Conservation (phyloP, 768 basidiomycete species). For the Leccinum imitatum region DNA sequence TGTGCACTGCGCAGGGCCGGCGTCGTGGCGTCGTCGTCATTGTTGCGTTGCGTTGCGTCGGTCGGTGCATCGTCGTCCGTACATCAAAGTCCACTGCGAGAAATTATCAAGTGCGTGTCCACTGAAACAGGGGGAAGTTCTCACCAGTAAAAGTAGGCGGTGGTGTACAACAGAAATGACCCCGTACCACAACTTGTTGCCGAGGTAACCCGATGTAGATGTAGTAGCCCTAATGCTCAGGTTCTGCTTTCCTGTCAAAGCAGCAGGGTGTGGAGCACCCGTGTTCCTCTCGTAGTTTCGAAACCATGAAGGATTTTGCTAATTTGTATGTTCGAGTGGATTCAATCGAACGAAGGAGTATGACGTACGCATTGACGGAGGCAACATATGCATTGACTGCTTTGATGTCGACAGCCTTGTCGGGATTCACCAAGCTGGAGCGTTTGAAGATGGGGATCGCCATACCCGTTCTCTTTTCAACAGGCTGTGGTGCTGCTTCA, state of each 20-base stretch:
- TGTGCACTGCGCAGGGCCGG: too few species aligned
- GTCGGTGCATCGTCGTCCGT: too few species aligned
- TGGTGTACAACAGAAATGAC: slow-evolving; percentile 6
- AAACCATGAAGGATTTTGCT: slow-evolving; percentile 9
- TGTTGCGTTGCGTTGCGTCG: too few species aligned
- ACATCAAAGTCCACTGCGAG: neutral
- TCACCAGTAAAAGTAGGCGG: neutral
- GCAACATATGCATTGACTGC: too few species aligned
- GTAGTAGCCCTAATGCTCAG: neutral
- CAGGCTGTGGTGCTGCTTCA: neutral
- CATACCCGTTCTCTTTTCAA: neutral
- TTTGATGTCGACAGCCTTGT: slow-evolving; percentile 5
- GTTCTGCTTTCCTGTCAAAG: neutral
- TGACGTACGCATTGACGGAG: slow-evolving; percentile 10
- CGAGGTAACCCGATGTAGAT: neutral
- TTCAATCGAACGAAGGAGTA: neutral
- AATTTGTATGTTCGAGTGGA: neutral
- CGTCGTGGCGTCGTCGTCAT: too few species aligned
- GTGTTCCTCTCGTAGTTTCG: slow-evolving; percentile 6
- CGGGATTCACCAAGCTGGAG: slow-evolving; percentile 1
- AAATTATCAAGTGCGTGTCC: neutral
- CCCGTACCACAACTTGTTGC: slow-evolving; percentile 9
- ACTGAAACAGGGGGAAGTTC: neutral
- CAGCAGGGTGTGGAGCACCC: neutral
- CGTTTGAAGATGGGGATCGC: slow-evolving; percentile 15